Evolutionary conservation across 495 filamentous ascomycete genomes (phyloP), one percentile per base, ranked within the genome.

Genomic region (Cercophora newfieldiana): DNA sequence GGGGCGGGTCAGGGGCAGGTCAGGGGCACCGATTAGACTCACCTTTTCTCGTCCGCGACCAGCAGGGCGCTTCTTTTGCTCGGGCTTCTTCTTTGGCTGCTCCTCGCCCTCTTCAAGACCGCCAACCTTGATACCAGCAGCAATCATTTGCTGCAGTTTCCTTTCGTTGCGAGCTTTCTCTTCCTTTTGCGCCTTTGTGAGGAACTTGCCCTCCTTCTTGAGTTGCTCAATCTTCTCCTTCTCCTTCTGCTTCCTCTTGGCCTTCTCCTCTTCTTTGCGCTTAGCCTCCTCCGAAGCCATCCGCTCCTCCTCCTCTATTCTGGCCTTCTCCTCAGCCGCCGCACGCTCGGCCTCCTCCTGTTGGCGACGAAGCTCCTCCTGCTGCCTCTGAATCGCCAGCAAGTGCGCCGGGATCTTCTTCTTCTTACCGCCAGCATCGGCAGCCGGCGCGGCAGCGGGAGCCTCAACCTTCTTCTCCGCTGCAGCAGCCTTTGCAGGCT

Each of bases 211-310:
- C 78, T 97, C 93, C 74, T 87, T 94, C 81, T 95, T 95, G 18
- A 97, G 86, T 78, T 97, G 91, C 71, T 99, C 96, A 67, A 96
- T 93, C 81, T 86, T 94, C 78, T 97, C 91, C 78, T 90, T 96
- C 75, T 99, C 96, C 78, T 90, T 96, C 75, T 96, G 92, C 82
- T 97, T 98, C 84, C 90, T 97, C 48, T 83, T 78, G 14, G 89
- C 88, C 71, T 89, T 72, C 81, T 88, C 70, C 63, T 77, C 75
- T 65, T 81, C 80, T 61, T 64, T 80, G 24, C 78, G 75, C 72
- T 82, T 81, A 19, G 0, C 66, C 82, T 96, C 93, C 77, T 96
- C 93, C 12, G 84, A 91, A 26, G 87, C 90, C 22, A 63, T 68
- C 24, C 83, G 81, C 73, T 89, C 85, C 72, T 88, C 81, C 69